Evolutionary conservation across 768 basidiomycete genomes (phyloP).

Genomic region (Tulasnella sp.): DNA sequence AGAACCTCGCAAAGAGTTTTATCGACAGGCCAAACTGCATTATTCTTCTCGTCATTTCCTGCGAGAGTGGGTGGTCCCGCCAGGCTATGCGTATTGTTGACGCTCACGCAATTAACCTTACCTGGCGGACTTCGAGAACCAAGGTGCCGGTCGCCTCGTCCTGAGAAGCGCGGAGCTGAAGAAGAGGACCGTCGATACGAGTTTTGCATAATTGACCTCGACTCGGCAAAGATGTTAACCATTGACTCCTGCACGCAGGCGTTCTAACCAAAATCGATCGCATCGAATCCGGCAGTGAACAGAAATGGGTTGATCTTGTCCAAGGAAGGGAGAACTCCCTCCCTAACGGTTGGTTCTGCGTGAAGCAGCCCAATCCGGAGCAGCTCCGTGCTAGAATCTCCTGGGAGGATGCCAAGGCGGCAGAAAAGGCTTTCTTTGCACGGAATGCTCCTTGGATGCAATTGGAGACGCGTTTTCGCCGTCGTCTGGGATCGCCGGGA

Average conservation of each 20-base stretch:
- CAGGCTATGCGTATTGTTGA: background rate
- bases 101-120: background rate
- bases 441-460: slow-evolving; percentile 14
- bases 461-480: background rate
- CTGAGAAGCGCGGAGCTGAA: slow-evolving; percentile 52
- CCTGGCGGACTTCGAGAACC: slow-evolving; percentile 70
- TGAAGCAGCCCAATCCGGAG: slow-evolving; percentile 43
- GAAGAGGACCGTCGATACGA: slow-evolving; percentile 56
- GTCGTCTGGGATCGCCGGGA: slow-evolving; percentile 6
- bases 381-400: slow-evolving; percentile 42
- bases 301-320: slow-evolving; percentile 37
- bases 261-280: slow-evolving; percentile 69
- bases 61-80: background rate
- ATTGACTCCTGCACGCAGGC: slow-evolving; percentile 30
- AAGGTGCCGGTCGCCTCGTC: slow-evolving; percentile 59
- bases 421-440: slow-evolving; percentile 48
- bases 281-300: slow-evolving; percentile 45
- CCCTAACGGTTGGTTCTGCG: slow-evolving; percentile 49
- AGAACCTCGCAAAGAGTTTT: slow-evolving; percentile 4
- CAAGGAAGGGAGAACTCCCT: slow-evolving; percentile 29
- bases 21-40: background rate
- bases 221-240: too few relatives aligned
- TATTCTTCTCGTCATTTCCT: slow-evolving; percentile 9
- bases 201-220: too few relatives aligned
- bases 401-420: slow-evolving; percentile 49